A percentile compares a stretch with the other conserved stretches of the same genome.
Evolutionary conservation across 345 rosid species (phyloP).

Genomic region (Camelina hispida): DNA sequence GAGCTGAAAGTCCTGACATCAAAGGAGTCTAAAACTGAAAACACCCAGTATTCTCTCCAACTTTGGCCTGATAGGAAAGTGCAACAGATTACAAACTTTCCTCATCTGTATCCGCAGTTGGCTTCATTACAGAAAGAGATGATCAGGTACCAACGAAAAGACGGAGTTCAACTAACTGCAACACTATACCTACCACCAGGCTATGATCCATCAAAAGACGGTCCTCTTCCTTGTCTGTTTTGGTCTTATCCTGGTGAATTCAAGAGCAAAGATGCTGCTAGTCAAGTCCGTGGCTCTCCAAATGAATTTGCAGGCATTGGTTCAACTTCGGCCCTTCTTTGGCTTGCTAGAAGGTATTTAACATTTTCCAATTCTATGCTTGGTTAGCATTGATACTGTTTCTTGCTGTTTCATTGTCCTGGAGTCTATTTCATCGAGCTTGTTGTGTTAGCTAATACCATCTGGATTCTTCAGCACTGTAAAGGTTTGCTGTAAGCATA

Average conservation of each 20-base stretch:
- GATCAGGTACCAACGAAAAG: conserved; percentile 95
- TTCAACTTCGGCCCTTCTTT: conserved; percentile 92
- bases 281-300: conserved; percentile 99
- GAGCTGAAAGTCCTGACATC: conserved; percentile 84
- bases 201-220: conserved; percentile 87
- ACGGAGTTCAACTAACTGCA: conserved; percentile 96
- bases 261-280: conserved; percentile 99
- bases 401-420: conserved; percentile 27
- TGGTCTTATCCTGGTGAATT: conserved; percentile 99
- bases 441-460: conserved; percentile 18
- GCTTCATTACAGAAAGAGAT: conserved; percentile 94
- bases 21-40: conserved; percentile 94
- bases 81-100: conserved; percentile 83
- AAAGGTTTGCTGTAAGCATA: conserved; percentile 1
- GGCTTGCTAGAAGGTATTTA: conserved; percentile 93
- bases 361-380: conserved; percentile 18
- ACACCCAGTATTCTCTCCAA: conserved; percentile 84
- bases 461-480: conserved; percentile 28
- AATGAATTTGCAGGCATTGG: conserved; percentile 97
- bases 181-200: conserved; percentile 92
- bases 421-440: conserved; percentile 18
- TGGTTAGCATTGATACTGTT: conserved; percentile 6
- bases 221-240: conserved; percentile 90
- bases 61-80: conserved; percentile 85
- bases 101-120: conserved; percentile 96